Percentiles rank a stretch among this genome's conserved stretches.
Conservation (phyloP, 345 rosid genomes). For the Anastatica hierochuntica region DNA sequence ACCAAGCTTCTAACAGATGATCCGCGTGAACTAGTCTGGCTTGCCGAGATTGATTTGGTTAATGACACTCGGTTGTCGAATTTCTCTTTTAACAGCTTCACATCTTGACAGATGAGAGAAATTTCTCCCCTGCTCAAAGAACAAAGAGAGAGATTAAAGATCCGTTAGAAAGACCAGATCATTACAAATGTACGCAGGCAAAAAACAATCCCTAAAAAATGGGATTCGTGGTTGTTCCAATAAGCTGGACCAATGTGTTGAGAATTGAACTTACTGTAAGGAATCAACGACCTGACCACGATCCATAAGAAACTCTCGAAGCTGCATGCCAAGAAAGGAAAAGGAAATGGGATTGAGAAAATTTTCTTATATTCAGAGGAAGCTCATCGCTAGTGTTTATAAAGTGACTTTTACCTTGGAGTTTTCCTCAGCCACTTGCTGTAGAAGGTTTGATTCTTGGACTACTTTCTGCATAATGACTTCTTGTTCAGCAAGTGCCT, state of each 20-base stretch:
- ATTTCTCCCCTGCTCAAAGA: conserved; percentile 74
- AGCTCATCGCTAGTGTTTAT: not conserved
- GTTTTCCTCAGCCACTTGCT: conserved; percentile 64
- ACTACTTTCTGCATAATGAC: conserved; percentile 62
- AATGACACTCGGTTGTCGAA: conserved; percentile 55
- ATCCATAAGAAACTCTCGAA: conserved; percentile 69
- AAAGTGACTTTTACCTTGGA: conserved; percentile 57
- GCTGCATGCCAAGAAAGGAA: conserved; percentile 40
- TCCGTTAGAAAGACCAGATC: not conserved
- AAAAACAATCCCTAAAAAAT: not conserved
- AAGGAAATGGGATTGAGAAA: not conserved
- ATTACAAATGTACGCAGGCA: not conserved
- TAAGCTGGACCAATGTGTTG: not conserved
- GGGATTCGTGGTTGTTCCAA: not conserved
- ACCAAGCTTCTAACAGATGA: conserved; percentile 37
- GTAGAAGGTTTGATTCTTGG: conserved; percentile 54
- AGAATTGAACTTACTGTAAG: conserved; percentile 73
- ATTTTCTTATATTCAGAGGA: not conserved
- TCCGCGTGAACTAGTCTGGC: conserved; percentile 71
- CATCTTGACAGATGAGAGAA: conserved; percentile 77
- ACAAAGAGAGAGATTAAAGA: conserved; percentile 5
- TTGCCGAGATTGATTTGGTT: conserved; percentile 54
- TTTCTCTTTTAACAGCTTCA: conserved; percentile 60
- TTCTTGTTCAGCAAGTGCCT: conserved; percentile 55
- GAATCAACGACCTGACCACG: conserved; percentile 64